Evolutionary conservation across 345 rosid genomes (phyloP).

Genomic region (Rhizophora apiculata): DNA sequence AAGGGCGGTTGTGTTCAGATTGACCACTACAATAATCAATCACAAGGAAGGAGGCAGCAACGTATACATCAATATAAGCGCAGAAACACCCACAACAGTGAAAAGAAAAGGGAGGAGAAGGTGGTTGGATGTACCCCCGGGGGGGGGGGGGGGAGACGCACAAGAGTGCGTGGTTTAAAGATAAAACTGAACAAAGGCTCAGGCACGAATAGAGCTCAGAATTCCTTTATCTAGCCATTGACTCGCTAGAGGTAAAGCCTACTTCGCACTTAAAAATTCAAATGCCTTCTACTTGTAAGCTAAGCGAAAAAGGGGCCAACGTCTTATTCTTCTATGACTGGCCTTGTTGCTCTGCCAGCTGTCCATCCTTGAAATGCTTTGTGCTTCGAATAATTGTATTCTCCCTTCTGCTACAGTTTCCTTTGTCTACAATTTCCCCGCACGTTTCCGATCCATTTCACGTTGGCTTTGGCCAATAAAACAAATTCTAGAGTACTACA

Average conservation of each 20-base stretch:
- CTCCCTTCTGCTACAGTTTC: background rate
- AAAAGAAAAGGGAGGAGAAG: background rate
- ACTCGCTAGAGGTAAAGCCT: background rate
- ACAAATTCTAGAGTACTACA: background rate
- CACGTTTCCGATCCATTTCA: background rate
- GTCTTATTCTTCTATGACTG: background rate
- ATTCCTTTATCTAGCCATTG: background rate
- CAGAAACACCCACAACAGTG: slow-evolving; percentile 7
- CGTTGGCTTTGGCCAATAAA: background rate
- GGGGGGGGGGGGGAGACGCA: slow-evolving; percentile 3
- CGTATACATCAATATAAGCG: slow-evolving; percentile 16
- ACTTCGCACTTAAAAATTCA: background rate
- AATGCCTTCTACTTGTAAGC: slow-evolving; percentile 5
- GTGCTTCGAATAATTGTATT: background rate
- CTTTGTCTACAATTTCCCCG: background rate
- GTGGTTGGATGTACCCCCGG: background rate
- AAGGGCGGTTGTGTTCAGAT: background rate
- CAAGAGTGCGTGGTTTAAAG: slow-evolving; percentile 1
- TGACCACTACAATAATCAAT: slow-evolving; percentile 1
- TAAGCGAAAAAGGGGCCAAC: background rate
- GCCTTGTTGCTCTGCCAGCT: background rate
- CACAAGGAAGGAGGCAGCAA: slow-evolving; percentile 20
- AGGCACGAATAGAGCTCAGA: background rate
- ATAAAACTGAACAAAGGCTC: background rate
- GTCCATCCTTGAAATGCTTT: background rate